A percentile compares a stretch with the other conserved stretches of the same genome.
Conservation (phyloP, 306 rosid species). For the Quercus rubra region DNA sequence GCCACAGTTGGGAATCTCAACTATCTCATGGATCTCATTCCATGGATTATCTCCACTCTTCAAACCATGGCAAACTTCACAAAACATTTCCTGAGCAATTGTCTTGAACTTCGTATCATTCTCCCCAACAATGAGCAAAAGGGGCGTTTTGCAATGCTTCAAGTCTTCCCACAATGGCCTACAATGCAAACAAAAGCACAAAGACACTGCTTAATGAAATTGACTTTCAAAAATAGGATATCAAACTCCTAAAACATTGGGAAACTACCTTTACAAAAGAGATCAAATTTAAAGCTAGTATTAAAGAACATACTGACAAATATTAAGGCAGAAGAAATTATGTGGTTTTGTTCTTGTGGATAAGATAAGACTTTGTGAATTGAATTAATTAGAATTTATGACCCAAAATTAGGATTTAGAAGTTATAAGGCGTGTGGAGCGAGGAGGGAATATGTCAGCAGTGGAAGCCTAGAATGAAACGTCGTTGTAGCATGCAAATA, state of each 20-base stretch:
- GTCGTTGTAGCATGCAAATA: no score
- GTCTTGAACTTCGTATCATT: conserved; percentile 68
- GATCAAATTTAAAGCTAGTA: neutral
- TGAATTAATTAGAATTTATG: no score
- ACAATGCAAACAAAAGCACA: conserved; percentile 11
- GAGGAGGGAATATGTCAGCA: no score
- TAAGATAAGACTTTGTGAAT: no score
- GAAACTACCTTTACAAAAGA: neutral
- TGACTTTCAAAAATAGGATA: neutral
- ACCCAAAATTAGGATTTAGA: no score
- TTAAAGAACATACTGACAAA: neutral
- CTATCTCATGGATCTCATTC: conserved; percentile 39
- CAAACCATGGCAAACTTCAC: conserved; percentile 22
- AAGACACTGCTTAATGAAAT: neutral
- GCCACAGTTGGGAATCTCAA: conserved; percentile 72
- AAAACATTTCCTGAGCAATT: conserved; percentile 59
- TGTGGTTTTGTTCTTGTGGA: neutral
- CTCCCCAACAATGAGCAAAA: conserved; percentile 73
- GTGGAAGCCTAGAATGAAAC: no score
- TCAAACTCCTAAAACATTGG: neutral
- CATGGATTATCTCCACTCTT: conserved; percentile 18
- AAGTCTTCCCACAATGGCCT: conserved; percentile 89
- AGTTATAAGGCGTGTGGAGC: no score
- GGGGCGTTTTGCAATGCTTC: conserved; percentile 60
- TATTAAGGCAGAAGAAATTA: neutral